Evolutionary conservation across 2,329 filamentous ascomycete genomes (phyloP).

Genomic region (Epichloe gansuensis): DNA sequence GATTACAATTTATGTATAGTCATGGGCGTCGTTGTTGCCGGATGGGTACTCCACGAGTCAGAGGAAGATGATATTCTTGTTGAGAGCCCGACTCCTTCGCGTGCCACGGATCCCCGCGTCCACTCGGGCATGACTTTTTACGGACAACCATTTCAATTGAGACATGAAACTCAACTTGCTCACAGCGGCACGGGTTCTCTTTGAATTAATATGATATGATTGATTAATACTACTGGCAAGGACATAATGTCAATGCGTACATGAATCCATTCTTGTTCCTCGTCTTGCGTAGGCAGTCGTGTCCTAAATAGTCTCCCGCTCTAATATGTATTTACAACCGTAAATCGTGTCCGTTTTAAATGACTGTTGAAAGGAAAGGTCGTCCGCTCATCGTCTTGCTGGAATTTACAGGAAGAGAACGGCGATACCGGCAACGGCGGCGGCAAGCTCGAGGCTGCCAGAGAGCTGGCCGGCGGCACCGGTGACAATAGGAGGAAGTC

Average conservation of each 20-base stretch:
- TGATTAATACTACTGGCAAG: constrained; percentile 1
- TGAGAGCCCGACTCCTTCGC: too few species aligned
- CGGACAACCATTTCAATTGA: too few species aligned
- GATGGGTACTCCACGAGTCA: too few species aligned
- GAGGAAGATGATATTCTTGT: too few species aligned
- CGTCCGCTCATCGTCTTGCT: neutral
- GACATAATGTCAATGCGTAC: neutral
- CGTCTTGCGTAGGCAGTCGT: neutral
- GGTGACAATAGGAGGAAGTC: constrained; percentile 13
- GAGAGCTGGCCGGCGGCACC: constrained; percentile 21
- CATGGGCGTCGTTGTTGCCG: neutral
- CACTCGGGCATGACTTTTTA: too few species aligned
- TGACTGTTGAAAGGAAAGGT: neutral
- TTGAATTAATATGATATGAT: neutral
- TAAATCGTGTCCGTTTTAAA: neutral
- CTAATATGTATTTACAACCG: neutral
- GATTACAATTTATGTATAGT: neutral
- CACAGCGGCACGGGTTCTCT: too few species aligned
- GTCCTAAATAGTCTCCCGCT: neutral
- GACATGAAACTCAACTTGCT: too few species aligned
- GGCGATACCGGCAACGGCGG: constrained; percentile 20
- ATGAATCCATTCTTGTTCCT: neutral
- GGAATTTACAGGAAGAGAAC: constrained; percentile 14
- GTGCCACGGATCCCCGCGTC: too few species aligned
- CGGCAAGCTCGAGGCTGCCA: constrained; percentile 17